These are phyloP conservation scores for Xylogone sp. DNA, from an alignment of 2,329 filamentous ascomycete genomes.

Conservation along the genomic window DNA sequence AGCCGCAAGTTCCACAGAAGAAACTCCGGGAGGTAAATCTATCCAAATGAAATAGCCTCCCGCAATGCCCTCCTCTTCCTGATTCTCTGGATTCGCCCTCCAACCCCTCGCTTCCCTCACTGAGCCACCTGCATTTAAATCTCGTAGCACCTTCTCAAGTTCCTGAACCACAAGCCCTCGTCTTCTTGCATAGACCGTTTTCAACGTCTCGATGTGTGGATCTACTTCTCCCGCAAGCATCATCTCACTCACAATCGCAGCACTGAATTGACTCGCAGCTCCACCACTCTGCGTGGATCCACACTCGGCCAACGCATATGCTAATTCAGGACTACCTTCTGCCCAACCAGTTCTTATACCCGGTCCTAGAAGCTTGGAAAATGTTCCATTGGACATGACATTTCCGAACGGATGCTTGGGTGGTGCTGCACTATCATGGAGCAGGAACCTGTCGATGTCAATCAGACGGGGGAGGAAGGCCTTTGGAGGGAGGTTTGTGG, in stretches of 20 bases:
- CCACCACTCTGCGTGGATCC: slow-evolving; percentile 54
- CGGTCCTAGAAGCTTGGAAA: slow-evolving; percentile 82
- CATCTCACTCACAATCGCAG: slow-evolving; percentile 47
- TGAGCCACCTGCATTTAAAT: slow-evolving; percentile 49
- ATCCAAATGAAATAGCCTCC: slow-evolving; percentile 91
- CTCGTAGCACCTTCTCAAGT: slow-evolving; percentile 55
- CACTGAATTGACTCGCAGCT: slow-evolving; percentile 51
- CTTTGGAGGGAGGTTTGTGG: slow-evolving; percentile 2
- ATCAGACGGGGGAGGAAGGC: slow-evolving; percentile 64
- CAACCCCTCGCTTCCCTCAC: slow-evolving; percentile 28
- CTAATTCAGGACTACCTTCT: slow-evolving; percentile 63
- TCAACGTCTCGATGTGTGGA: slow-evolving; percentile 37
- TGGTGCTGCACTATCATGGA: slow-evolving; percentile 41
- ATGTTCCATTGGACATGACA: slow-evolving; percentile 80
- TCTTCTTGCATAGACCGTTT: slow-evolving; percentile 42
- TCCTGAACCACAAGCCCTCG: slow-evolving; percentile 52
- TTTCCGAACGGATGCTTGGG: slow-evolving; percentile 66
- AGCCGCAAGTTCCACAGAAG: slow-evolving; percentile 53
- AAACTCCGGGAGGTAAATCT: slow-evolving; percentile 47
- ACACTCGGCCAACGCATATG: slow-evolving; percentile 48
- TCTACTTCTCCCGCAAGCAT: slow-evolving; percentile 41
- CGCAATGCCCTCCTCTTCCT: slow-evolving; percentile 43
- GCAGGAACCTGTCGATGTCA: slow-evolving; percentile 68
- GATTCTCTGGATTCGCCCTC: slow-evolving; percentile 29
- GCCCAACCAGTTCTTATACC: slow-evolving; percentile 87